These are phyloP conservation scores for Tripterygium wilfordii DNA, from an alignment of 177 flowering plant genomes.

Conservation along the genomic window DNA sequence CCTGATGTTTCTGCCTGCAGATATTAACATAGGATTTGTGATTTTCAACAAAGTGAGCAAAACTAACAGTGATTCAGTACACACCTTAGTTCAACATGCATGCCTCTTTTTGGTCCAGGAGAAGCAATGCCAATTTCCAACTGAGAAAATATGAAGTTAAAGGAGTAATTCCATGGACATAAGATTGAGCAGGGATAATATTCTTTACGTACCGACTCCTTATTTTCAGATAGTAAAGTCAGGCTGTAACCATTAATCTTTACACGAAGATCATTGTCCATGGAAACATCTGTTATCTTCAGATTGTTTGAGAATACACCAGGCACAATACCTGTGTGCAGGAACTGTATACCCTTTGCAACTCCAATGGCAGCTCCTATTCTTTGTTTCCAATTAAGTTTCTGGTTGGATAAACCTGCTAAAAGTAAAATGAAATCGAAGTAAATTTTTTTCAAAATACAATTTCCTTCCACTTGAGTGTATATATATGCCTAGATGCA, in stretches of 20 bases:
- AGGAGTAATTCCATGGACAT: background rate
- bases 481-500: background rate
- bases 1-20: conserved; percentile 16
- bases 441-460: no score
- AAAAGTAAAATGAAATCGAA: no score
- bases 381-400: conserved; percentile 23
- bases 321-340: conserved; percentile 35
- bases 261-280: conserved; percentile 22
- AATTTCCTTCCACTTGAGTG: no score
- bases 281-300: conserved; percentile 25
- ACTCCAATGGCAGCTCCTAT: conserved; percentile 29
- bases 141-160: conserved; percentile 12
- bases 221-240: conserved; percentile 16
- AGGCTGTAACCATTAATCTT: conserved; percentile 26
- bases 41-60: no score
- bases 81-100: conserved; percentile 13
- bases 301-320: conserved; percentile 26
- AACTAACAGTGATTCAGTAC: background rate
- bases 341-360: conserved; percentile 29
- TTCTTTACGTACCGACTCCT: conserved; percentile 10
- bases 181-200: background rate
- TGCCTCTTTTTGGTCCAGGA: conserved; percentile 7
- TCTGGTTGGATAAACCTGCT: conserved; percentile 13
- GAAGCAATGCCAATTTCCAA: conserved; percentile 7
- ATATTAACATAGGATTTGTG: background rate